Base-by-base conservation (phyloP, 805 yeast genomes). In the Metschnikowia corniflorae region DNA sequence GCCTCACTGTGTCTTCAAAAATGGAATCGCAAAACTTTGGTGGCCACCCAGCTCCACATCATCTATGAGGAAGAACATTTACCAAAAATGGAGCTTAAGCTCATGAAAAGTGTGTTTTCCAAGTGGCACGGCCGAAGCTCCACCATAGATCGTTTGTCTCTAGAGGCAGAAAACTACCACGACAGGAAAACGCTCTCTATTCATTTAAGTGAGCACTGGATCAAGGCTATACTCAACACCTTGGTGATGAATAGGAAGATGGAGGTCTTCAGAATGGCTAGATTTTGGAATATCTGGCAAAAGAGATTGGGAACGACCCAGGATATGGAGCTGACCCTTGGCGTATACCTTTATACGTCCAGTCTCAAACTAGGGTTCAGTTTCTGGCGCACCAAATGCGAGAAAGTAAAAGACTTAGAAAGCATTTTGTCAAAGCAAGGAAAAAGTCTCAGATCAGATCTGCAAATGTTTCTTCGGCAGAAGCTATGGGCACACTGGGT, bases 11-110 rank as follows among this genome's bases (percentile, higher is more conserved):
- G 33, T 1, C 25, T 57, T 3, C 33, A 48, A 5, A 39, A 36
- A n/a, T 63, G 68, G 68, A 54, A 49, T 14, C 16, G 40, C 15
- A 43, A 41, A 14, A 31, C 44, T 7, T 30, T 45, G 17, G 26
- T 28, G 4, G 33, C 43, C 2, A 33, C 39, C n/a, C 54, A 49
- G 30, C 31, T 56, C 13, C 39, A 43, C 10, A 29, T 40, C 24
- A 39, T 37, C 16, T 29, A 38, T 19, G 40, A 35, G 16, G 38
- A 37, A 17, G 31, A 31, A 5, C 49, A 40, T 37, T 19, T 22
- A 3, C 45, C 44, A 1, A 17, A 25, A 16, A 25, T 30, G 2
- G 14, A 37, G 12, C 17, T 8, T 8, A 21, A 20, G 4, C 12
- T 38, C 8, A 16, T 28, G 5, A 19, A 21, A 10, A 21, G 16